Conservation (phyloP, 331 rosid genomes). For the Spiraea crenata region DNA sequence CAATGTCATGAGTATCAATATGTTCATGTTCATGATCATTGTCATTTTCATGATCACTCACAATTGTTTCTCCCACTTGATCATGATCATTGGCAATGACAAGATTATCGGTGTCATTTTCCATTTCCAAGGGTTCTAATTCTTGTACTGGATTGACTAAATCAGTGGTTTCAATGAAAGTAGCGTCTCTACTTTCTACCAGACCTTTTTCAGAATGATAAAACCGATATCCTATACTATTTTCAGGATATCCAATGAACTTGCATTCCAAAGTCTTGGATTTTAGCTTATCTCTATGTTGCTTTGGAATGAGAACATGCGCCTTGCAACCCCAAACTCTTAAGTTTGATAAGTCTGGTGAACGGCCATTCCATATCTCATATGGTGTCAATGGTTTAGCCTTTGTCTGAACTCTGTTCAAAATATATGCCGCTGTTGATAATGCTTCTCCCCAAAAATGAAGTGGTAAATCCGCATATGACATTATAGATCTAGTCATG, state of each 20-base stretch:
- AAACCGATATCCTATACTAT: not conserved
- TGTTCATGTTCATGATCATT: too few relatives aligned
- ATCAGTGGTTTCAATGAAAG: not conserved
- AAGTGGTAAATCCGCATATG: not conserved
- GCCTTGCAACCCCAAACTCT: not conserved
- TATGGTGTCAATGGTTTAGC: not conserved
- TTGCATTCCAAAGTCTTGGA: not conserved
- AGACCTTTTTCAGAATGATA: not conserved
- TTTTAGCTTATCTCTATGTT: not conserved
- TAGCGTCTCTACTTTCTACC: not conserved
- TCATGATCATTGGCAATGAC: not conserved
- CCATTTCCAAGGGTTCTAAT: not conserved
- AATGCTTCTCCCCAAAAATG: not conserved
- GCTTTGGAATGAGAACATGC: too few relatives aligned
- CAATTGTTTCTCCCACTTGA: not conserved
- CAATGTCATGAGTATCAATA: too few relatives aligned
- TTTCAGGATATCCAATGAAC: not conserved
- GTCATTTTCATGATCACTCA: not conserved
- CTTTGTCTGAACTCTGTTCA: not conserved
- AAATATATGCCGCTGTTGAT: not conserved
- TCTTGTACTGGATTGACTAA: too few relatives aligned
- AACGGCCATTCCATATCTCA: not conserved
- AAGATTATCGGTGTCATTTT: not conserved
- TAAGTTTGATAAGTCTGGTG: too few relatives aligned
- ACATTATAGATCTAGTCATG: not conserved